Base-by-base conservation (phyloP, 768 basidiomycete genomes). In the Tubosaeta sp. region DNA sequence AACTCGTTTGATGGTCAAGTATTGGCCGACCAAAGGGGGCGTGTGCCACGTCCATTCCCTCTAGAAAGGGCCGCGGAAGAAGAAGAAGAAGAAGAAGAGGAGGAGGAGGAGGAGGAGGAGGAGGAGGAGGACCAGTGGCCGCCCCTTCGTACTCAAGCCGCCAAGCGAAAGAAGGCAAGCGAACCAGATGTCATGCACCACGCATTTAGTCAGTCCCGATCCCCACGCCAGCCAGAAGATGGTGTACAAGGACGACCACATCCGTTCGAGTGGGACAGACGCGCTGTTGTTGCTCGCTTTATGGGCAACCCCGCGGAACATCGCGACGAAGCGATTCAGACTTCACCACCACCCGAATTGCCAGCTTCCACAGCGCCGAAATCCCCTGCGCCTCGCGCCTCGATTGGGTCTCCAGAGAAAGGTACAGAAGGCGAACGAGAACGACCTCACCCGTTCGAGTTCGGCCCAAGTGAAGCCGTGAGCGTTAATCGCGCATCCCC, bases 11-110 rank as follows among this genome's bases (percentile, higher is more conserved):
- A 40, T 3, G 57, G 64, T 0, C 51, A 53, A 34, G 56, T 59
- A 3, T 40, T 66, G 38, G 65, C 62, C 6, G 54, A 62, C 38
- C 51, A 39, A 44, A 52, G 40, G 6, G 62, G 59, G 3, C 53
- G 42, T 25, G 48, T 56, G 3, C 64, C 59, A 3, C 53, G 50
- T 8, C 5, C 40, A 11, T 5, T 54, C 39, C 22, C 39, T 47
- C 34, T 7, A 21, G 21, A 31, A 16, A 18, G 11, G 22, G 25
- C 3, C 13, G 29, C 21, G 7, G 21, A 38, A 19, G 35, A 49
- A 29, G 46, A 47, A 10, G 53, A 46, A 3, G 50, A 34, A 0
- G 35, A 31, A 3, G n/a, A 22, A 0, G 45, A 49, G 3, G 24
- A 44, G 3, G 14, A 13, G 2, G 22, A 38, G 8, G 32, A 46